Evolutionary conservation across 345 rosid genomes (phyloP), one percentile per base, ranked within the genome.

Genomic region (Bruguiera sexangula): DNA sequence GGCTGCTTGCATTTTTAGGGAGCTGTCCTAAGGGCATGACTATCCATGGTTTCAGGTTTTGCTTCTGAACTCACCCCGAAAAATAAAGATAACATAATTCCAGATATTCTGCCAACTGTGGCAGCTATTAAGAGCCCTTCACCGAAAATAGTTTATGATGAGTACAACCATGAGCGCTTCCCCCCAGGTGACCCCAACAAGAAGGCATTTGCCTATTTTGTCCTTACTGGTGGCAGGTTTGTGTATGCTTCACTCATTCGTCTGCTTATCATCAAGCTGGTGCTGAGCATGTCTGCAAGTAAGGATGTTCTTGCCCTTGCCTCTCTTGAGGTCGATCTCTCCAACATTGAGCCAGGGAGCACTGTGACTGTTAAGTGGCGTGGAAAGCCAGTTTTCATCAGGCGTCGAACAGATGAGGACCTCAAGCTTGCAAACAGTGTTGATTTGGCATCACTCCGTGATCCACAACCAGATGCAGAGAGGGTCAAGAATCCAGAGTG

Each of bases 351-450:
- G 57, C 91, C 98, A 0, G 97, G 98, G 54, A 75, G 81, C 57
- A 93, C 98, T 8, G 92, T 93, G 39, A 93, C 98, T 7, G 96
- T 93, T 16, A 93, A 93, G 89, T 93, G 96, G 98, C 94, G 96
- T 67, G 98, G 98, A 22, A 93, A 93, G 84, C 98, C 98, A 0
- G 98, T 93, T 34, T 93, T 91, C 78, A 93, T 93, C 83, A 84
- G 97, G 78, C 78, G 89, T 65, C 85, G 98, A 68, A 93, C 98
- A 29, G 97, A 91, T 2, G 98, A 93, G 7, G 97, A 91, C 62
- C 82, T 91, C 62, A 84, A 91, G 75, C 75, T 88, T 29, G 98
- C 98, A 6, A 93, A 93, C 75, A 93, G 86, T 31, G 93, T 93
- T 62, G 90, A 93, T 72, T 1, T 93, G 31, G 86, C 79, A 69